Conservation (phyloP, 306 rosid genomes). For the Corylus heterophylla region DNA sequence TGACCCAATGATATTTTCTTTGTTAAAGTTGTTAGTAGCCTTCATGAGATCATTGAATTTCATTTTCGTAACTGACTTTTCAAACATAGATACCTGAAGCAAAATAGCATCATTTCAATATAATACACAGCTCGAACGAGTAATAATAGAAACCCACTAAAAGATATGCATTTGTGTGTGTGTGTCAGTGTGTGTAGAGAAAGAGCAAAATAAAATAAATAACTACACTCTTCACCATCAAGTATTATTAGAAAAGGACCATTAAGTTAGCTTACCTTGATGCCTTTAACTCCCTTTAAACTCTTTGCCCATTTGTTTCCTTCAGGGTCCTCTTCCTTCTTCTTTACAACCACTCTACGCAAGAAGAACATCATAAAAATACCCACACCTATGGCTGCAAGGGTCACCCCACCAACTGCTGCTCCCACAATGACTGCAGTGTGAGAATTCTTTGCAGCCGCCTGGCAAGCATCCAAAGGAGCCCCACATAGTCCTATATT, state of each 20-base stretch:
- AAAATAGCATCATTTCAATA: conserved; percentile 18
- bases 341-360: conserved; percentile 55
- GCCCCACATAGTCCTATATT: conserved; percentile 68
- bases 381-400: conserved; percentile 52
- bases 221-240: background rate
- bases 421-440: conserved; percentile 68
- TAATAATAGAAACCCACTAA: background rate
- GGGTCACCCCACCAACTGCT: conserved; percentile 68
- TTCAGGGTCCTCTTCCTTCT: conserved; percentile 83
- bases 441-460: conserved; percentile 29
- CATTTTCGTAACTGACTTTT: conserved; percentile 79
- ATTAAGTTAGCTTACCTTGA: conserved; percentile 56
- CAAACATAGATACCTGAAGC: conserved; percentile 84
- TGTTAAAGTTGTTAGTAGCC: conserved; percentile 85
- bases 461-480: conserved; percentile 26
- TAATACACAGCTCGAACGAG: background rate
- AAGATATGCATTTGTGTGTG: background rate
- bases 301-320: conserved; percentile 96
- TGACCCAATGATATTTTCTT: conserved; percentile 61
- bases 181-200: no score
- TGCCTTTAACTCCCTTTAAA: conserved; percentile 69
- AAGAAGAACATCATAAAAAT: conserved; percentile 59
- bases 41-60: conserved; percentile 89
- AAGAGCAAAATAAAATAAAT: background rate
- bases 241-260: background rate